Conservation (phyloP, 78 protist species). For the Dictyostelium purpureum region DNA sequence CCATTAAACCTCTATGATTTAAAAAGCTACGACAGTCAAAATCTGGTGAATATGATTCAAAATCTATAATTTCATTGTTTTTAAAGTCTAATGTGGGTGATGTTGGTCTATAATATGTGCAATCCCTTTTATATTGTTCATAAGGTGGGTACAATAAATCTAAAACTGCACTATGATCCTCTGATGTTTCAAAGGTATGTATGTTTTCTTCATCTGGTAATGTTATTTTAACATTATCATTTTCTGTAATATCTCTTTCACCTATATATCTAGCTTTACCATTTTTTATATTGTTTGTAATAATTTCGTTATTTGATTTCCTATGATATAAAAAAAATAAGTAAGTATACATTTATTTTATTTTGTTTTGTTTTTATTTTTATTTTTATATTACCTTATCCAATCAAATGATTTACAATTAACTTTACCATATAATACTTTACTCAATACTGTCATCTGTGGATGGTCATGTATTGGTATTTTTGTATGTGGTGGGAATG, state of each 20-base stretch:
- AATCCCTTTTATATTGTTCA: background rate
- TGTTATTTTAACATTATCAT: background rate
- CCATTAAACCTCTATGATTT: background rate
- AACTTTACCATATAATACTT: conserved; percentile 38
- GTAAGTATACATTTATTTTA: background rate
- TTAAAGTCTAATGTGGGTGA: background rate
- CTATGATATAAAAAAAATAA: background rate
- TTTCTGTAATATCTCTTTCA: background rate
- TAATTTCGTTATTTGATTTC: background rate
- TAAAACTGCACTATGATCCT: conserved; percentile 27
- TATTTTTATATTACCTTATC: background rate
- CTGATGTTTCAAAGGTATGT: conserved; percentile 18
- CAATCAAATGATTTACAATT: conserved; percentile 3
- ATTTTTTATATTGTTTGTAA: background rate
- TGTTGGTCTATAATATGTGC: conserved; percentile 44
- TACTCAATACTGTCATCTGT: conserved; percentile 49
- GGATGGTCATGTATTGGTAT: conserved; percentile 68
- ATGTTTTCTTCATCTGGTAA: background rate
- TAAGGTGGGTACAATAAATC: conserved; percentile 69
- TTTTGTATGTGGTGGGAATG: conserved; percentile 17
- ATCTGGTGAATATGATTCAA: conserved; percentile 5
- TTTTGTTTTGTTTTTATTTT: background rate
- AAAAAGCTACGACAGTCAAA: background rate
- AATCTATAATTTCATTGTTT: background rate
- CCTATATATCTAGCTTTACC: conserved; percentile 12